Evolutionary conservation across 2,329 filamentous ascomycete genomes (phyloP), one percentile per base, ranked within the genome.

Genomic region (Colletotrichum navitas): DNA sequence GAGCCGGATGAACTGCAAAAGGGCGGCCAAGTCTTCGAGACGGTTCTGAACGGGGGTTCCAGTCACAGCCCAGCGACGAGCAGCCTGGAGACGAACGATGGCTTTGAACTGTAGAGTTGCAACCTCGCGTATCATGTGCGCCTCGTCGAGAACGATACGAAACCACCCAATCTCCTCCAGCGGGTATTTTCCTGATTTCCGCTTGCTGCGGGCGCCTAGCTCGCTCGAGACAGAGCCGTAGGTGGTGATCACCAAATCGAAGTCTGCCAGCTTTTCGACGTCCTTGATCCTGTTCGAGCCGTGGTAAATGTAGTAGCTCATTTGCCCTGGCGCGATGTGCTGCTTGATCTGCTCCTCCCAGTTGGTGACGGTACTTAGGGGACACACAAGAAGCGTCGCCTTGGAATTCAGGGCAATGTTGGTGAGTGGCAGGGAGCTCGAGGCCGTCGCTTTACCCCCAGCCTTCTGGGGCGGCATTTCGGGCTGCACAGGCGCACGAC

Each of bases 21-120:
- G 85, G 1, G 95, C 93, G 18, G 94, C 93, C 29, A 98, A 86
- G 79, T 99, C 96, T 74, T 97, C 94, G 2, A 98, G 86, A 5
- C 93, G 91, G 78, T 99, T 99, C 81, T 98, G 95, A 11, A 98
- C 93, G 0, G 95, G 96, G 0, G 96, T 98, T 66, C 95, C 96
- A 0, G 96, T 98, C n/a, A 98, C 94, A 3, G 95, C 95, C 96
- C 96, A 99, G 43, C 95, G 91, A 41, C 95, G 90, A 77, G 93
- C 89, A 2, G 94, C 93, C 72, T 93, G 88, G 3, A 98, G 85
- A 26, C 90, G 88, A 74, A 94, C 95, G 26, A 96, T 93, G 3
- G 94, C 93, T 79, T 95, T 94, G 65, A 94, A 97, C 75, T 95
- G 92, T 51, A 93, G 85, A 0, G 94, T 95, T 4, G 86, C 89